phyloP scores from a whole-genome alignment of 202 grass and related monocot genomes.

The Setaria italica region DNA sequence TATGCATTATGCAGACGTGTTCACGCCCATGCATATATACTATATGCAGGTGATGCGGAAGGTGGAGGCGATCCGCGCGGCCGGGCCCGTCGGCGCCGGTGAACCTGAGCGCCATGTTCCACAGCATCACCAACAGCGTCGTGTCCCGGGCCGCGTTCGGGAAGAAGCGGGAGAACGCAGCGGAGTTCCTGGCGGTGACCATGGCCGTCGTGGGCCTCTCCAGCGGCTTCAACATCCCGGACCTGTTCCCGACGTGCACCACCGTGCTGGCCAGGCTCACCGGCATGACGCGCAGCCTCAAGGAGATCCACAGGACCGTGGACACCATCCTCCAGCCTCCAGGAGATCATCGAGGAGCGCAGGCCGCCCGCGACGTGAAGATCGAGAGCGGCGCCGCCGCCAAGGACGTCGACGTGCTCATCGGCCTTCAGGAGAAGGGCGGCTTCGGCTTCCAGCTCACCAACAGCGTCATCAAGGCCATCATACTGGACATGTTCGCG shows the following conservation, averaged over 20 bases:
- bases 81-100: conserved; percentile 29
- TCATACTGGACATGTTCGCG: conserved; percentile 49
- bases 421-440: conserved; percentile 48
- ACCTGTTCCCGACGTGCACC: conserved; percentile 53
- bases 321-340: conserved; percentile 32
- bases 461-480: conserved; percentile 50
- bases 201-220: conserved; percentile 36
- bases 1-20: too few relatives aligned
- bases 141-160: conserved; percentile 50
- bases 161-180: conserved; percentile 45
- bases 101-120: conserved; percentile 53
- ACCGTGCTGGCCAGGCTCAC: conserved; percentile 37
- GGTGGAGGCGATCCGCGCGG: conserved; percentile 37
- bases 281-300: conserved; percentile 49
- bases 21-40: too few relatives aligned
- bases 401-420: conserved; percentile 49
- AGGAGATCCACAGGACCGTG: conserved; percentile 39
- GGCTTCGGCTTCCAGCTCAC: conserved; percentile 47
- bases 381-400: conserved; percentile 18
- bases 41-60: conserved; percentile 13
- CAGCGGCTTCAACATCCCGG: conserved; percentile 50
- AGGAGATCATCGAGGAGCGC: conserved; percentile 55
- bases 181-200: conserved; percentile 39
- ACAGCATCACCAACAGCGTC: conserved; percentile 44
- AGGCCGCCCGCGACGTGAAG: neutral